Base-by-base conservation (phyloP, 345 rosid species). In the Syzygium grande region DNA sequence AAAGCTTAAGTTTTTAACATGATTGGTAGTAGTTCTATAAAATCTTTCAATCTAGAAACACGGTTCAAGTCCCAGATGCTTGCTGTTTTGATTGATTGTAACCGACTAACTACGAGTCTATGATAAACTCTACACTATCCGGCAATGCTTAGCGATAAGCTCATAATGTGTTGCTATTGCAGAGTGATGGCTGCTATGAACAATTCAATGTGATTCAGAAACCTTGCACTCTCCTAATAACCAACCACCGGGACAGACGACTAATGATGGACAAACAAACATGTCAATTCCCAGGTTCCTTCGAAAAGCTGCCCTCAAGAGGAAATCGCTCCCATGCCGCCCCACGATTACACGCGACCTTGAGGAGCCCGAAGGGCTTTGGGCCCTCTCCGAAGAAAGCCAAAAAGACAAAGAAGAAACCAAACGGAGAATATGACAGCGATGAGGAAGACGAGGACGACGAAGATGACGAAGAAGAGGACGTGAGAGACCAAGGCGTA, bases 311-410 rank as follows among this genome's bases (percentile, higher is more conserved):
- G 46, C 23, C 13, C 59, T 85, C 41, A 46, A 88, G 87, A 25
- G 88, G 84, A 41, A 84, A 84, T 78, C 86, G 79, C 46, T 84
- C 88, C 43, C 84, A 77, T 52, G 2, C 91, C 22, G 2, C 91
- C 22, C 84, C 90, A 41, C 92, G 93, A 63, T 30, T 93, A 25
- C n/a, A 90, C 34, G 97, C 98, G 77, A 88, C 96, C 30, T 89
- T 92, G 93, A 95, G 93, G 63, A 91, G 94, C 59, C 98, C 97
- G 5, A 94, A 84, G 95, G 99, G 99, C 59, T 97, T 97, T 86
- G 98, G 97, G 83, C 90, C 91, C 49, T 86, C 96, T 10, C 93
- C 93, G 22, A 96, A 91, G 96, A 94, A 92, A 90, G 89, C 88
- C 80, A 93, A 90, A 68, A 97, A 87, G 90, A 59, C 46, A 43